These are phyloP conservation scores for Exserohilum turcica DNA, from an alignment of 2,329 filamentous ascomycete genomes.

Conservation along the genomic window DNA sequence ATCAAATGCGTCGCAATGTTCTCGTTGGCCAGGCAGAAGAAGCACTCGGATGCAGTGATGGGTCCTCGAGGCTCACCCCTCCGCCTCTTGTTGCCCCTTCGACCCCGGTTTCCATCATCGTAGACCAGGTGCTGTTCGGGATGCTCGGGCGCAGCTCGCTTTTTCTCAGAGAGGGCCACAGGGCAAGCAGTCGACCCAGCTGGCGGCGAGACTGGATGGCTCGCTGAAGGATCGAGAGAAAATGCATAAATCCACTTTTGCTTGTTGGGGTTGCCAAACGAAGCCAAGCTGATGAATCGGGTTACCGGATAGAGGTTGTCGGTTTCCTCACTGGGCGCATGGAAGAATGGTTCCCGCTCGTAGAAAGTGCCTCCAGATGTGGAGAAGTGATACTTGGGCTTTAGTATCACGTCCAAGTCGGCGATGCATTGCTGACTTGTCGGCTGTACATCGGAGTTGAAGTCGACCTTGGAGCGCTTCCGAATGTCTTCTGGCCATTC, in stretches of 20 bases:
- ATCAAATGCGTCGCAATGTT: slow-evolving; percentile 86
- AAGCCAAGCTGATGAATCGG: slow-evolving; percentile 86
- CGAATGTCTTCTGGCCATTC: slow-evolving; percentile 81
- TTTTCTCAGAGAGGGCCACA: slow-evolving; percentile 63
- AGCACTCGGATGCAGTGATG: slow-evolving; percentile 73
- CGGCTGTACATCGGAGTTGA: slow-evolving; percentile 61
- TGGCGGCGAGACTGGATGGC: slow-evolving; percentile 66
- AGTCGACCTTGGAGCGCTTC: slow-evolving; percentile 67
- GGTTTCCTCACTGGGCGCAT: slow-evolving; percentile 58
- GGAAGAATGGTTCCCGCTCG: slow-evolving; percentile 91
- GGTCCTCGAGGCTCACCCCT: slow-evolving; percentile 43
- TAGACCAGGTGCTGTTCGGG: slow-evolving; percentile 46
- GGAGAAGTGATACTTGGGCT: slow-evolving; percentile 91
- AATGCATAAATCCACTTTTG: slow-evolving; percentile 79
- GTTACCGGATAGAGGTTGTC: slow-evolving; percentile 68
- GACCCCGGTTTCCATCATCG: slow-evolving; percentile 43
- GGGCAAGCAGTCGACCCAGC: slow-evolving; percentile 77
- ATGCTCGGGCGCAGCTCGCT: slow-evolving; percentile 57
- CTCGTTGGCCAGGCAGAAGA: slow-evolving; percentile 92
- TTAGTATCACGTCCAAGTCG: slow-evolving; percentile 76
- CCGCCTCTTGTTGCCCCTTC: slow-evolving; percentile 48
- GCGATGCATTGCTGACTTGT: slow-evolving; percentile 70
- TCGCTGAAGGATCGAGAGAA: slow-evolving; percentile 66
- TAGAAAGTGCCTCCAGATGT: slow-evolving; percentile 74
- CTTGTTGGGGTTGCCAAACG: slow-evolving; percentile 75